These are phyloP conservation scores for Oryza rufipogon DNA, from an alignment of 176 grass and related monocot genomes.

Conservation along the genomic window DNA sequence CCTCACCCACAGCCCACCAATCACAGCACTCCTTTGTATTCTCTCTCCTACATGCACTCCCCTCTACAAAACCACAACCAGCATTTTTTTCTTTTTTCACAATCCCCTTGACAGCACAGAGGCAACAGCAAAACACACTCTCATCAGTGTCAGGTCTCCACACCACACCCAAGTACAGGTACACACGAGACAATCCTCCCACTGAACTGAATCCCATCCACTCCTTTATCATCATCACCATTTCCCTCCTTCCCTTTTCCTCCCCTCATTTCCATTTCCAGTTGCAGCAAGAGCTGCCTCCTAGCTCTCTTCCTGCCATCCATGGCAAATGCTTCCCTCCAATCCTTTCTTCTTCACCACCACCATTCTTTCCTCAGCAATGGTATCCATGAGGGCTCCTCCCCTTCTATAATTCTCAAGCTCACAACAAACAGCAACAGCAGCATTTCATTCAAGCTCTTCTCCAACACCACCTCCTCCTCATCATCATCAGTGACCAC, in stretches of 20 bases:
- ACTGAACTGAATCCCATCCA: slow-evolving; percentile 36
- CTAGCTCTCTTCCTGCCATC: slow-evolving; percentile 32
- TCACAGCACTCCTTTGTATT: slow-evolving; percentile 58
- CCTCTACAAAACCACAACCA: slow-evolving; percentile 32
- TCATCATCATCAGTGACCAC: slow-evolving; percentile 40
- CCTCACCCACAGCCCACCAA: slow-evolving; percentile 92
- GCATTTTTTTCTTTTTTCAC: slow-evolving; percentile 16
- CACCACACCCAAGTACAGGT: slow-evolving; percentile 17
- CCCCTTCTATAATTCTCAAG: slow-evolving; percentile 34
- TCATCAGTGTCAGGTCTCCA: too few species aligned
- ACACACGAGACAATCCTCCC: slow-evolving; percentile 22
- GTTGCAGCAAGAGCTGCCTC: background rate
- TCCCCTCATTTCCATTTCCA: background rate
- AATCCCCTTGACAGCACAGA: background rate
- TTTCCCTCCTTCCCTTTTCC: slow-evolving; percentile 15
- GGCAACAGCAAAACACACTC: background rate
- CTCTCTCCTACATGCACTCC: slow-evolving; percentile 37
- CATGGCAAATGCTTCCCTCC: slow-evolving; percentile 66
- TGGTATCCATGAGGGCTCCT: slow-evolving; percentile 51
- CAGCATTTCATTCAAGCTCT: slow-evolving; percentile 58
- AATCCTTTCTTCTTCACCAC: slow-evolving; percentile 66
- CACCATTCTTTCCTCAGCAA: slow-evolving; percentile 50
- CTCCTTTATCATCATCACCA: slow-evolving; percentile 47
- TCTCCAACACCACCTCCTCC: slow-evolving; percentile 56
- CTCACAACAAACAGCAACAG: slow-evolving; percentile 28